Base-by-base conservation (phyloP, 2,329 filamentous ascomycete genomes). In the Phialophora verrucosa region DNA sequence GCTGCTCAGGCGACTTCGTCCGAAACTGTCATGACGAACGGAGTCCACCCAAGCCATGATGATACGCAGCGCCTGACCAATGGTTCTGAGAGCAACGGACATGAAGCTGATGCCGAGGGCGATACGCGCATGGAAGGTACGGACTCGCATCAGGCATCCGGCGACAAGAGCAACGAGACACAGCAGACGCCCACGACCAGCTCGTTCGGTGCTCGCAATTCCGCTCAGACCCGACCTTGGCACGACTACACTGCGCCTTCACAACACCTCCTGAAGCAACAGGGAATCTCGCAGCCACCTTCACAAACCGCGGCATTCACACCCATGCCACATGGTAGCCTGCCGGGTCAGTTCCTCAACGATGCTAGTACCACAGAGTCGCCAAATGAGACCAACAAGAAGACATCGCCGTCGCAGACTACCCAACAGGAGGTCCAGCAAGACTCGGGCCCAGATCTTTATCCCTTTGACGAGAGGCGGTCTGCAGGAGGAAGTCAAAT, bases 291-390 rank as follows among this genome's bases (percentile, higher is more conserved):
- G 4, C 80, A 74, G 65, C 73, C 62, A 51, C 75, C 83, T 49
- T 83, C 82, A 1, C 83, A 84, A 70, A 81, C 78, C 67, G 79
- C 78, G 29, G 83, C 81, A 6, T 83, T 86, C 71, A 88, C 86
- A 1, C 85, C 85, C 25, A 83, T 89, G 79, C 82, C 83, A 8
- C 82, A 83, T 12, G 84, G 85, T 65, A 86, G 86, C 35, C 83
- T 88, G 74, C 80, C 83, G 17, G 81, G 81, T 25, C 85, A 89
- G 85, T 89, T 88, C 65, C 81, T 89, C 61, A 97, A 98, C 73
- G 93, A 96, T 74, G 94, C 93, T 1, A 96, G 93, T 1, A 96
- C 93, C 0, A 98, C 93, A 1, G 88, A 88, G 25, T 90, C 88
- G 2, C 97, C 93, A 0, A 90, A 87, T 3, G 87, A 88, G n/a